A percentile compares a stretch with the other conserved stretches of the same genome.
Conservation (phyloP, 2,329 filamentous ascomycete species). For the Paramyrothecium sp. region DNA sequence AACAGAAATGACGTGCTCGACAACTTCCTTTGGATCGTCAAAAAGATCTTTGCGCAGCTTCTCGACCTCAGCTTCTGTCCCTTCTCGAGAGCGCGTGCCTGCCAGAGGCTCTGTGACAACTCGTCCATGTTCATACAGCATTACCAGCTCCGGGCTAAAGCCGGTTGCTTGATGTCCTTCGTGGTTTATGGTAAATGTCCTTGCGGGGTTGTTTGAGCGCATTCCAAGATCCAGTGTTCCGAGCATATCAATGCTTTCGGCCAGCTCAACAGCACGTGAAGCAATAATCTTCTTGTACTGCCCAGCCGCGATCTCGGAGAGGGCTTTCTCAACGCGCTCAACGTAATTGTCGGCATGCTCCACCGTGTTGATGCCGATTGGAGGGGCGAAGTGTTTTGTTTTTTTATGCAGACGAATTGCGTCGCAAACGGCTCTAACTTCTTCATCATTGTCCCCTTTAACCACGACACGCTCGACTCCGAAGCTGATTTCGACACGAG, state of each 20-base stretch:
- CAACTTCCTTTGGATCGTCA: constrained; percentile 12
- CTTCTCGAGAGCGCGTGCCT: constrained; percentile 7
- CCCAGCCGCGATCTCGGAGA: background rate
- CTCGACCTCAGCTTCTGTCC: background rate
- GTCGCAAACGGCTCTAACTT: too few relatives aligned
- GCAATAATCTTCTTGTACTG: background rate
- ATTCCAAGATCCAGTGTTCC: background rate
- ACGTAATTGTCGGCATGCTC: background rate
- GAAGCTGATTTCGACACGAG: background rate
- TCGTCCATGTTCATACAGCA: constrained; percentile 7
- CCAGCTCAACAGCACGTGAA: background rate
- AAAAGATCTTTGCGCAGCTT: constrained; percentile 4
- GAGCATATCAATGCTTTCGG: background rate
- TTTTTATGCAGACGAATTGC: too few relatives aligned
- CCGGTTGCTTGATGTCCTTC: constrained; percentile 6
- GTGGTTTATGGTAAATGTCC: background rate
- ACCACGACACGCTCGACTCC: background rate
- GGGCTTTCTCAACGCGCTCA: background rate
- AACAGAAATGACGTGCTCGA: constrained; percentile 15
- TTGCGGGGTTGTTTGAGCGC: background rate
- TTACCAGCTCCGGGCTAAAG: constrained; percentile 15
- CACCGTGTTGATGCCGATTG: background rate
- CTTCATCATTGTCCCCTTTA: background rate
- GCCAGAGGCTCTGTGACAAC: constrained; percentile 13
- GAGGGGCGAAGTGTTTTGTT: too few relatives aligned